A percentile compares a stretch with the other conserved stretches of the same genome.
Conservation (phyloP, 768 basidiomycete genomes). For the Lactarius indigo region DNA sequence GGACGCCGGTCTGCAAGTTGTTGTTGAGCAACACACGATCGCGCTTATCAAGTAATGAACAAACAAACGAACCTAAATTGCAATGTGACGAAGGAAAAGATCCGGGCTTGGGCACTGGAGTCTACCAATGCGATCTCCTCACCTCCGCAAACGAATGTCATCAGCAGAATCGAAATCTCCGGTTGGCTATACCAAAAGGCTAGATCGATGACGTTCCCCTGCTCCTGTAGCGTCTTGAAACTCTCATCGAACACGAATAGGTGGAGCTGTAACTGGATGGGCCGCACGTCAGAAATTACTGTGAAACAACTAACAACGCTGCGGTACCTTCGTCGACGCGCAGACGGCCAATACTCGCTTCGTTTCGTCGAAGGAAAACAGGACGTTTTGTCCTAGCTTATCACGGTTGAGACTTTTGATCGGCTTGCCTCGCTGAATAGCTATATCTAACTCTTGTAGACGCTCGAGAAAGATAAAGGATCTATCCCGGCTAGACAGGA, state of each 20-base stretch:
- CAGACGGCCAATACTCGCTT: constrained; percentile 49
- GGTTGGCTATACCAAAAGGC: constrained; percentile 40
- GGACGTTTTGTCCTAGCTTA: constrained; percentile 43
- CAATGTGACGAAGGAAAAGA: constrained; percentile 52
- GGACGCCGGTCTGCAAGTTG: constrained; percentile 40
- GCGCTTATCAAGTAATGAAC: background rate
- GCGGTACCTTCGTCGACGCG: constrained; percentile 39
- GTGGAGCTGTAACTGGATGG: constrained; percentile 37
- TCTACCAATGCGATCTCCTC: constrained; percentile 57
- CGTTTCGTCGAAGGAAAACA: constrained; percentile 51
- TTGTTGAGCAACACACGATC: background rate
- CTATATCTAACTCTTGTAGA: background rate
- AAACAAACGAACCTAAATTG: constrained; percentile 48
- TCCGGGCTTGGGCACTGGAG: constrained; percentile 38
- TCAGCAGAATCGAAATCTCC: constrained; percentile 31
- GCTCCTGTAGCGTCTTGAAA: constrained; percentile 39
- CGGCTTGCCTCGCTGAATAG: background rate
- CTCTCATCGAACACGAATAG: constrained; percentile 47
- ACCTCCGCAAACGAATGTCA: constrained; percentile 45
- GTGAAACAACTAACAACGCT: background rate
- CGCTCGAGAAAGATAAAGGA: constrained; percentile 19
- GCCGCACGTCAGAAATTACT: background rate
- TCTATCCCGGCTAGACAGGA: constrained; percentile 4
- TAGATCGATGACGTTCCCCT: constrained; percentile 42
- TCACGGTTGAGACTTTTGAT: constrained; percentile 37